Base-by-base conservation (phyloP, 2,329 filamentous ascomycete species). In the Plenodomus tracheiphilus region DNA sequence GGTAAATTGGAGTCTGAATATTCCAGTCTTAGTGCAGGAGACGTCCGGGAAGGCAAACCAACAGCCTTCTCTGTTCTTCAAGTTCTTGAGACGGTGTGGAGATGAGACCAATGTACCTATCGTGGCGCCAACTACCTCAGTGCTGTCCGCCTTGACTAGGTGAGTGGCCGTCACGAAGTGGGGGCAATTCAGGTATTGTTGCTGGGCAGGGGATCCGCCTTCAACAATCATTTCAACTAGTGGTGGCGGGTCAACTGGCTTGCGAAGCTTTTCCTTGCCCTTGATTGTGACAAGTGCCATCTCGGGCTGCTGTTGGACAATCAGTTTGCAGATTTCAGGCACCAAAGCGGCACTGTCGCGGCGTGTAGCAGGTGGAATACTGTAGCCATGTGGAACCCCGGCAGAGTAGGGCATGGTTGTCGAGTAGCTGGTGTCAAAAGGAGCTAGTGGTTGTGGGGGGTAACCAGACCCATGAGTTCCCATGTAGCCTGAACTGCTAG, bases 21-120 rank as follows among this genome's bases (percentile, higher is more conserved):
- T 79, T 22, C 91, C 91, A 61, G 88, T 83, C 19, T 85, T 78
- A 66, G 87, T 87, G 51, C 93, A 85, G 0, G 89, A 94, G 18
- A 96, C 78, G 70, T 96, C 91, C 4, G 88, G 88, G 71, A 95
- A 96, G n/a, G 96, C 86, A 65, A 96, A 96, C 74, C 91, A 95
- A 1, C 86, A 90, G 10, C 88, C 88, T 71, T 94, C 89, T 49
- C 77, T 78, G 65, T 91, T 91, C 62, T 87, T 81, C 2, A 84
- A 80, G 66, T 95, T 89, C 70, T 94, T 93, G 45, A 95, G 76
- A 45, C 89, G 82, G 70, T 95, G 89, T 41, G 94, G 78, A 8
- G 91, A 95, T 1, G 91, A 95, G 4, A 89, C 86, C 36, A 88
- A 77, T 4, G 87, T 88, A 8, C 91, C 91, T 32, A 85, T 81